Percentiles rank a stretch among this genome's conserved stretches.
Evolutionary conservation across 1,284 basidiomycete genomes (phyloP).

Genomic region (Melampsora abietis-canadensis): DNA sequence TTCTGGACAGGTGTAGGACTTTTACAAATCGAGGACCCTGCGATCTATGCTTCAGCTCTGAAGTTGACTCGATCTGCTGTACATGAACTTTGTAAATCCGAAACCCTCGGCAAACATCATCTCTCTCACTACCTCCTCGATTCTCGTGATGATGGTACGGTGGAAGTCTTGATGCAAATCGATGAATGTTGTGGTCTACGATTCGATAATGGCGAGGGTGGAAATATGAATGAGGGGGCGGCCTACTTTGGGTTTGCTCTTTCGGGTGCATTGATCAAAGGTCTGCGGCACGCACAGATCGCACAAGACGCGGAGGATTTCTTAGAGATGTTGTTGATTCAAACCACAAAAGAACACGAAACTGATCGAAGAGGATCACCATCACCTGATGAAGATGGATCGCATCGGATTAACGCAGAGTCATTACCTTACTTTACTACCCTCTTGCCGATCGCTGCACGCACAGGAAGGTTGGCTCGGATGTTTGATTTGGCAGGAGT

Average conservation of each 20-base stretch:
- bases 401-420: conserved; percentile 58
- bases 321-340: conserved; percentile 32
- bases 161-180: conserved; percentile 65
- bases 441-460: conserved; percentile 66
- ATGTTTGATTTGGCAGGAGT: conserved; percentile 62
- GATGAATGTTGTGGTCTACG: conserved; percentile 71
- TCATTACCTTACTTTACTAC: conserved; percentile 77
- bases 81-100: conserved; percentile 67
- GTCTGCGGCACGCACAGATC: conserved; percentile 62
- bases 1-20: conserved; percentile 69
- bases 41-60: conserved; percentile 75
- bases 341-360: conserved; percentile 46
- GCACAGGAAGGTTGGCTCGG: conserved; percentile 27
- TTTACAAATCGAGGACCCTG: conserved; percentile 69
- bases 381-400: conserved; percentile 36
- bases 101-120: conserved; percentile 69
- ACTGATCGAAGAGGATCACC: conserved; percentile 48
- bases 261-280: conserved; percentile 78
- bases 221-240: conserved; percentile 24
- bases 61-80: conserved; percentile 65
- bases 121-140: conserved; percentile 65
- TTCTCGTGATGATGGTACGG: conserved; percentile 64
- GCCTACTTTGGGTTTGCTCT: conserved; percentile 74
- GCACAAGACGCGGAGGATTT: conserved; percentile 42
- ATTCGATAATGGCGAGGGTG: conserved; percentile 59